Evolutionary conservation across 139 green algal species (phyloP).

Genomic region (Pseudopediastrum boryanum): DNA sequence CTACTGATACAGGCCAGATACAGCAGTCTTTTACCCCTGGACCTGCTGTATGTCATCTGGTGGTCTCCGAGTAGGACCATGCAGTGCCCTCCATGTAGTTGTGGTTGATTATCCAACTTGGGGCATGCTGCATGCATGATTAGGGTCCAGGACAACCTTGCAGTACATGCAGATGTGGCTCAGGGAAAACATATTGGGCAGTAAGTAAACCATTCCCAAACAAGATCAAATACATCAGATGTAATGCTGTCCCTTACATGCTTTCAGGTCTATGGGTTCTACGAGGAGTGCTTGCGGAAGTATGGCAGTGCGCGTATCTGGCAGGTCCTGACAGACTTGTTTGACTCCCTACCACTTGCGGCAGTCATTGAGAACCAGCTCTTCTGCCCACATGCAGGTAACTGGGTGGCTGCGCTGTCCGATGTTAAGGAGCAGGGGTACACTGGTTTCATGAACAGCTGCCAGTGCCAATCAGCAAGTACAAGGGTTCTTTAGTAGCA

Average conservation of each 20-base stretch:
- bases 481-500: not conserved
- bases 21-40: no score
- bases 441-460: not conserved
- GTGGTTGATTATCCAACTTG: no score
- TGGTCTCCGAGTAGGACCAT: no score
- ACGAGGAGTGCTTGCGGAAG: slow-evolving; percentile 99
- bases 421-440: not conserved
- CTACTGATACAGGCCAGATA: no score
- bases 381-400: slow-evolving; percentile 83
- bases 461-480: not conserved
- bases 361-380: slow-evolving; percentile 94
- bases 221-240: not conserved
- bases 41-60: no score
- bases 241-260: not conserved
- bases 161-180: no score
- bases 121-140: no score
- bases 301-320: slow-evolving; percentile 99
- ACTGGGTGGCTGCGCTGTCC: not conserved
- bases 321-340: slow-evolving; percentile 98
- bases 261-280: slow-evolving; percentile 96
- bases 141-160: no score
- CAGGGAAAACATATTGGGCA: no score
- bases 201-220: not conserved
- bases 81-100: no score
- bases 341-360: slow-evolving; percentile 93